Evolutionary conservation across 2,329 filamentous ascomycete genomes (phyloP).

Genomic region (Talaromyces funiculosus): DNA sequence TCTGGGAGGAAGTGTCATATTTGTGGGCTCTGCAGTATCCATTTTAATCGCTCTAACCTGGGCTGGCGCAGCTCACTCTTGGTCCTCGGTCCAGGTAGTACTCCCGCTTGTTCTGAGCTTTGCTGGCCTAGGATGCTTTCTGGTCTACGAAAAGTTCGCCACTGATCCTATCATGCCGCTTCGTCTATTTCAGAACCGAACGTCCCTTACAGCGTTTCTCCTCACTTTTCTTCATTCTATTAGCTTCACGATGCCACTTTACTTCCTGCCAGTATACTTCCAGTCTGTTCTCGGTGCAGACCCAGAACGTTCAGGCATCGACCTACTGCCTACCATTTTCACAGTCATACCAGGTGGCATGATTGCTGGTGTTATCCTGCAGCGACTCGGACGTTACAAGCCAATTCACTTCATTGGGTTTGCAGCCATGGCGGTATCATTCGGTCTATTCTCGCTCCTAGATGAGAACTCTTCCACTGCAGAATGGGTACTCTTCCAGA

Average conservation of each 20-base stretch:
- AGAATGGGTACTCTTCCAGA: conserved; percentile 27
- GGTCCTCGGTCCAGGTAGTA: conserved; percentile 25
- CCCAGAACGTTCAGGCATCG: conserved; percentile 29
- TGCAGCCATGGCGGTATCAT: conserved; percentile 21
- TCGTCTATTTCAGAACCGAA: conserved; percentile 43
- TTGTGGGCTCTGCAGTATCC: conserved; percentile 22
- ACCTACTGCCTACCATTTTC: conserved; percentile 26
- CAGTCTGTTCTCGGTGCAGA: conserved; percentile 34
- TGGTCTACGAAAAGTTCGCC: conserved; percentile 14
- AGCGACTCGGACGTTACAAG: conserved; percentile 29
- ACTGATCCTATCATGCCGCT: conserved; percentile 37
- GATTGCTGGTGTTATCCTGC: conserved; percentile 27
- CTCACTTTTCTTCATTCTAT: conserved; percentile 36
- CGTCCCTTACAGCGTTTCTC: conserved; percentile 25
- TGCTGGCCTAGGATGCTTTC: conserved; percentile 20
- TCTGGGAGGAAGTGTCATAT: conserved; percentile 24
- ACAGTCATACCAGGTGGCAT: conserved; percentile 24
- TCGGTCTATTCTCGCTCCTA: conserved; percentile 26
- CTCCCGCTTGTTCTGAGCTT: conserved; percentile 25
- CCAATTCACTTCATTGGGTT: conserved; percentile 26
- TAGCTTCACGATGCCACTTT: conserved; percentile 31
- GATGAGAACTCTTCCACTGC: conserved; percentile 20
- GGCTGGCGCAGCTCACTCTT: conserved; percentile 26
- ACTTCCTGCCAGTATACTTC: conserved; percentile 45
- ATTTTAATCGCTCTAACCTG: conserved; percentile 28